Evolutionary conservation across 1,139 yeast species (phyloP).

Genomic region (Saccharomyces hybrid): DNA sequence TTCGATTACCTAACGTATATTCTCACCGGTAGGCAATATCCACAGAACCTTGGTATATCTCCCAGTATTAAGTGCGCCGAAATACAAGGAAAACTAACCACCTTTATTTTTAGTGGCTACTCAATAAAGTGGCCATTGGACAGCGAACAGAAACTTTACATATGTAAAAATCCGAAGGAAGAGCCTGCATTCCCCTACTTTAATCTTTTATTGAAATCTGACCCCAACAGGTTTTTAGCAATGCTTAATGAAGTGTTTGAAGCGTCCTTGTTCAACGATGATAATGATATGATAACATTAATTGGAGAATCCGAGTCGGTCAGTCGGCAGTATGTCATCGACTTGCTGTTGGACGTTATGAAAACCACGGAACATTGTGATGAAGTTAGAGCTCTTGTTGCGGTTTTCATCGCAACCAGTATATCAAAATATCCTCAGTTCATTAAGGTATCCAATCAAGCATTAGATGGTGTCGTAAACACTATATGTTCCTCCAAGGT

Average conservation of each 20-base stretch:
- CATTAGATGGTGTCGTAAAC: conserved; percentile 42
- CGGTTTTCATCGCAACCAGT: conserved; percentile 67
- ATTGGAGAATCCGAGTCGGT: conserved; percentile 10
- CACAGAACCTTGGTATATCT: conserved; percentile 49
- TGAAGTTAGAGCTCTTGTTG: conserved; percentile 35
- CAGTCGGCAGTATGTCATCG: conserved; percentile 30
- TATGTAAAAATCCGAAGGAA: conserved; percentile 13
- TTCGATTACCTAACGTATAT: conserved; percentile 59
- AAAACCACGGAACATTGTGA: conserved; percentile 9
- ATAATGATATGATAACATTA: conserved; percentile 2
- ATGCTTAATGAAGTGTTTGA: conserved; percentile 28
- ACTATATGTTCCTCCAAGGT: conserved; percentile 38
- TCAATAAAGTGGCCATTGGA: conserved; percentile 40
- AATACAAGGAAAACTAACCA: conserved; percentile 46
- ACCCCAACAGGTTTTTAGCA: conserved; percentile 17
- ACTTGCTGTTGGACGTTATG: conserved; percentile 24
- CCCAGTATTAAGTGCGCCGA: conserved; percentile 16
- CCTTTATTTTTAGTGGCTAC: conserved; percentile 48
- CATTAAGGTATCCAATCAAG: conserved; percentile 56
- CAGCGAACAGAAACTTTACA: conserved; percentile 20
- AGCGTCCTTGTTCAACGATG: conserved; percentile 27
- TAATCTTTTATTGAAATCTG: conserved; percentile 21
- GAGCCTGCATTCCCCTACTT: conserved; percentile 34
- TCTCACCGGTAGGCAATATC: conserved; percentile 70
- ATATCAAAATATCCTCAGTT: conserved; percentile 77